A percentile compares a stretch with the other conserved stretches of the same genome.
Conservation (phyloP, 2,329 filamentous ascomycete species). For the Pseudocercospora vitis region DNA sequence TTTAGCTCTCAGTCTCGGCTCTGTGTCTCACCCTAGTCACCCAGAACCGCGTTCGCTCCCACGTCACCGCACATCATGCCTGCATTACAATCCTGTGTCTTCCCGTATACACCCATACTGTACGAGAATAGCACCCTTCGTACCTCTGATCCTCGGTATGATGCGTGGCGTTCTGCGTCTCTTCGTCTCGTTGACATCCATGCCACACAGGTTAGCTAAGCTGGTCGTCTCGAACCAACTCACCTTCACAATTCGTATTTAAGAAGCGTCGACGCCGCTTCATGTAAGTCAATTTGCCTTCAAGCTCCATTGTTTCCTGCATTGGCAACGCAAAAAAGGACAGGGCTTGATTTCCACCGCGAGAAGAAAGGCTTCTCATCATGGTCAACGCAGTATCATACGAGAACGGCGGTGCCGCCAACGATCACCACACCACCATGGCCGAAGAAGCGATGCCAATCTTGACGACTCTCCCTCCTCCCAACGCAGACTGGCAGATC, state of each 20-base stretch:
- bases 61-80: slow-evolving; percentile 8
- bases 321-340: too few species aligned
- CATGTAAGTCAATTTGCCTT: slow-evolving; percentile 4
- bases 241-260: not conserved
- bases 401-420: slow-evolving; percentile 24
- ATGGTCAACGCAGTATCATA: slow-evolving; percentile 31
- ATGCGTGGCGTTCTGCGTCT: not conserved
- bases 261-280: not conserved
- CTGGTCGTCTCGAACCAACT: slow-evolving; percentile 1
- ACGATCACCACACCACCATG: slow-evolving; percentile 23
- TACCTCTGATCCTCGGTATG: not conserved
- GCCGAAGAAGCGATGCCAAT: slow-evolving; percentile 34
- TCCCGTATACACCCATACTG: not conserved
- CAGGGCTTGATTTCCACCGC: too few species aligned
- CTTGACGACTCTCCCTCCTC: slow-evolving; percentile 44
- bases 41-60: not conserved
- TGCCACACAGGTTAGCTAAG: not conserved
- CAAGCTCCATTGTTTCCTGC: too few species aligned
- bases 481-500: slow-evolving; percentile 49
- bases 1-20: not conserved
- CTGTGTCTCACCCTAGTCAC: not conserved
- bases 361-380: too few species aligned
- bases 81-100: not conserved
- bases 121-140: not conserved
- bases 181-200: slow-evolving; percentile 3